These are phyloP conservation scores for Yamadazyma taylorii DNA, from an alignment of 1,139 yeast species.

Conservation along the genomic window DNA sequence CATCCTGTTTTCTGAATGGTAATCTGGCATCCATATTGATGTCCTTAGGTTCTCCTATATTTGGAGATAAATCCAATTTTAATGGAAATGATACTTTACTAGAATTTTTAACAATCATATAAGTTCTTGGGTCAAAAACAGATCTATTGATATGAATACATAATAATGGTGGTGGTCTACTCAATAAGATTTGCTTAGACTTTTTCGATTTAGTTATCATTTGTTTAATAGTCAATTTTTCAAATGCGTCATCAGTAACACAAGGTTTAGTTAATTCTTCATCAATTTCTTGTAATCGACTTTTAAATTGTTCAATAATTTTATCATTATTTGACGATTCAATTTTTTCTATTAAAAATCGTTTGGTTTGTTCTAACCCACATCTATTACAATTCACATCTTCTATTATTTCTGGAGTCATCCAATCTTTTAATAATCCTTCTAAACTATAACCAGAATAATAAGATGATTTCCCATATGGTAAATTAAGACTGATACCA, in stretches of 20 bases:
- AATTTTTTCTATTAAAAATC: conserved; percentile 48
- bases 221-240: conserved; percentile 69
- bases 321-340: conserved; percentile 35
- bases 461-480: conserved; percentile 31
- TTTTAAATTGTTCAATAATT: conserved; percentile 44
- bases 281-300: conserved; percentile 57
- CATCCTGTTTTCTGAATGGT: conserved; percentile 66
- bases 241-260: conserved; percentile 78
- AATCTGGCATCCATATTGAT: conserved; percentile 78
- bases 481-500: conserved; percentile 75
- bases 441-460: conserved; percentile 48
- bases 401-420: conserved; percentile 78
- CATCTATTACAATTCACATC: conserved; percentile 94
- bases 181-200: conserved; percentile 75
- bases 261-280: conserved; percentile 60
- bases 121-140: conserved; percentile 86
- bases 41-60: conserved; percentile 67
- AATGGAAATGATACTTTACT: conserved; percentile 79
- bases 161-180: conserved; percentile 82
- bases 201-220: conserved; percentile 76
- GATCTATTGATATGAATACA: conserved; percentile 88
- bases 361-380: conserved; percentile 63
- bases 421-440: conserved; percentile 69
- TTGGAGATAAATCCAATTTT: conserved; percentile 62
- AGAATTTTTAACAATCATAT: conserved; percentile 78